A percentile compares a stretch with the other conserved stretches of the same genome.
These are phyloP conservation scores for Pholiota adiposa DNA, from an alignment of 1,284 basidiomycete genomes.

Conservation along the genomic window DNA sequence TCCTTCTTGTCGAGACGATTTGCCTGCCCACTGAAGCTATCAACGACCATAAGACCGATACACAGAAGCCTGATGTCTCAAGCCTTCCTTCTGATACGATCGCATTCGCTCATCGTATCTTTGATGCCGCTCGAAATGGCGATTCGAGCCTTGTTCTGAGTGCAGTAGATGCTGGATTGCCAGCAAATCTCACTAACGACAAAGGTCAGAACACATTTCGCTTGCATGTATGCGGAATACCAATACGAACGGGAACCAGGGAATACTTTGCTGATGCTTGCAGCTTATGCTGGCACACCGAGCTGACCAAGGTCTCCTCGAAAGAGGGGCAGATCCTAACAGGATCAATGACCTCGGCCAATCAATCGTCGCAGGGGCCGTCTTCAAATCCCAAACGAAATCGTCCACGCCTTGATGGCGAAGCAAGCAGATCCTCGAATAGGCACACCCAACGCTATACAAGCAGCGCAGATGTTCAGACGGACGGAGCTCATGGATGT, in stretches of 20 bases:
- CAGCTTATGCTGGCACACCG: constrained; percentile 78
- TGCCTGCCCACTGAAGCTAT: background rate
- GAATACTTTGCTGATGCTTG: constrained; percentile 84
- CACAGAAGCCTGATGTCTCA: constrained; percentile 22
- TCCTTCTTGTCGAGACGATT: background rate
- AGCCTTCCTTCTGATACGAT: constrained; percentile 50
- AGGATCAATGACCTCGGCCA: constrained; percentile 78
- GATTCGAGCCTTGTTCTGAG: constrained; percentile 53
- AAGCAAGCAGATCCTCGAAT: constrained; percentile 70
- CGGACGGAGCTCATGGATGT: constrained; percentile 56
- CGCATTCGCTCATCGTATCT: constrained; percentile 76
- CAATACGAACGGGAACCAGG: constrained; percentile 41
- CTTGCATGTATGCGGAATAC: background rate
- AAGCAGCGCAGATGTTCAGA: constrained; percentile 71
- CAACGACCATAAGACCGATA: constrained; percentile 7
- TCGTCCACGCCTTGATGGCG: constrained; percentile 63
- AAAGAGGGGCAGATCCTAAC: constrained; percentile 69
- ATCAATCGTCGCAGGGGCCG: constrained; percentile 81
- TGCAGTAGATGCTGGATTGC: constrained; percentile 76
- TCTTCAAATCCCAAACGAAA: constrained; percentile 75
- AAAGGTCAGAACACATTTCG: constrained; percentile 48
- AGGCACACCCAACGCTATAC: constrained; percentile 76
- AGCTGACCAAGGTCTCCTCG: constrained; percentile 58
- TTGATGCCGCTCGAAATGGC: constrained; percentile 75
- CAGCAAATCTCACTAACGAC: constrained; percentile 78